These are phyloP conservation scores for Calocybe gangraenosa DNA, from an alignment of 768 basidiomycete species.

Conservation along the genomic window DNA sequence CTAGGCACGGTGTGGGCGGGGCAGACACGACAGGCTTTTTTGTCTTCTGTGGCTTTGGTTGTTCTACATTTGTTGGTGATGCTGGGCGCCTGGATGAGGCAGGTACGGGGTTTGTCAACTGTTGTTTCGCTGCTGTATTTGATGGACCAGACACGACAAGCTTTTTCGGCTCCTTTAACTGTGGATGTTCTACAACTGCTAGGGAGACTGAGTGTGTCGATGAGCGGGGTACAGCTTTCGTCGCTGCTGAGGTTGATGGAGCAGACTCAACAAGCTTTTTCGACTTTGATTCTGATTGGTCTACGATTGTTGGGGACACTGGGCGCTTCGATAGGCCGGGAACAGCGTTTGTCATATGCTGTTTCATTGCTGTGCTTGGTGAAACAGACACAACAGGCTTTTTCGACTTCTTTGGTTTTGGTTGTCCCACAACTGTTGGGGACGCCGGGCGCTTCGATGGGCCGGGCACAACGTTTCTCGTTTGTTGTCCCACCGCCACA, in stretches of 20 bases:
- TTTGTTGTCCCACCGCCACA: background rate
- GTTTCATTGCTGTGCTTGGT: too few relatives aligned
- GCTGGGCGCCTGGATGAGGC: conserved; percentile 32
- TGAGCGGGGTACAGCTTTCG: conserved; percentile 14
- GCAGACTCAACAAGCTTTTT: conserved; percentile 20
- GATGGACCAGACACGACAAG: conserved; percentile 20
- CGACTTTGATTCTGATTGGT: conserved; percentile 31
- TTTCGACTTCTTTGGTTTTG: conserved; percentile 7
- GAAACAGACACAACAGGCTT: too few relatives aligned
- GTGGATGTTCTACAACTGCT: conserved; percentile 16
- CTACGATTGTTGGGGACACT: conserved; percentile 24
- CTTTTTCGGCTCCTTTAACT: conserved; percentile 31
- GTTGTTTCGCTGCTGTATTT: background rate
- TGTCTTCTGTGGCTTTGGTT: conserved; percentile 31
- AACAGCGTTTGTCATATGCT: too few relatives aligned
- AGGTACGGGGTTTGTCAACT: conserved; percentile 6
- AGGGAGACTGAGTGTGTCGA: conserved; percentile 35
- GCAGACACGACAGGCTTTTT: conserved; percentile 20
- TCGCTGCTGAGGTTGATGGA: conserved; percentile 2
- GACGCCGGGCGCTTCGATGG: conserved; percentile 17
- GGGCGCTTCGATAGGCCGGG: background rate
- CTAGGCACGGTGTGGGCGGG: conserved; percentile 31
- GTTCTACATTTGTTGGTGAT: conserved; percentile 24
- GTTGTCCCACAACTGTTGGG: conserved; percentile 20
- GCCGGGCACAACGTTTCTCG: too few relatives aligned